Base-by-base conservation (phyloP, 192 early-diverging fungal species). In the Lunasporangiospora selenospora region DNA sequence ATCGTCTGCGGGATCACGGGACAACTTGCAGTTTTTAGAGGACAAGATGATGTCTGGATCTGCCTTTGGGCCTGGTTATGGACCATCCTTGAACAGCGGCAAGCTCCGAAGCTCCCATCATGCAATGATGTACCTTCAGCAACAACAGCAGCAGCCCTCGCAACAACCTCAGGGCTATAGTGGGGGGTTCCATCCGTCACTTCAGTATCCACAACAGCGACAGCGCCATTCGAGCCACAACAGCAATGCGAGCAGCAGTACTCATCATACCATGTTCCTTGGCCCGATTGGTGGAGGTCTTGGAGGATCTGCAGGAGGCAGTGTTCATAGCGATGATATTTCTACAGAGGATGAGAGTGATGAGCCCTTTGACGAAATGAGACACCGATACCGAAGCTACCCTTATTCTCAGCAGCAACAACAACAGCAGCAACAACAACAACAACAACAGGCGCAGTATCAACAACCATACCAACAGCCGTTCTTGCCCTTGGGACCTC, bases 241-340 rank as follows among this genome's bases (percentile, higher is more conserved):
- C 47, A 73, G 69, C 37, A 53, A 23, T 19, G 24, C 69, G 19
- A 73, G 44, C 23, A 46, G 67, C 27, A n/a, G n/a, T n/a, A n/a
- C n/a, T n/a, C 69, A 73, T 30, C 69, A 73, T 45, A 73, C 69
- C 54, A 73, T 73, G 69, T 73, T 73, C 32, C 29, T 73, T 13
- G 69, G 69, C 2, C 45, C 59, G 7, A 56, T 70, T 30, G 66
- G 66, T 13, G 69, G 59, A n/a, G 69, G 60, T 24, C 42, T 73
- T 10, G 59, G 46, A 18, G 59, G 46, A 18, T 63, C 69, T 6
- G 32, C 69, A 40, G 61, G 54, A 0, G 69, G 53, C 4, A 63
- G 60, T 53, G 69, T 73, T 1, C 61, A 73, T 21, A 73, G 69
- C 32, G 69, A 73, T 36, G 69, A 73, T 15, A 73, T 73, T 11